phyloP scores from a whole-genome alignment of 805 yeast genomes.

The Candida rishiriensis region DNA sequence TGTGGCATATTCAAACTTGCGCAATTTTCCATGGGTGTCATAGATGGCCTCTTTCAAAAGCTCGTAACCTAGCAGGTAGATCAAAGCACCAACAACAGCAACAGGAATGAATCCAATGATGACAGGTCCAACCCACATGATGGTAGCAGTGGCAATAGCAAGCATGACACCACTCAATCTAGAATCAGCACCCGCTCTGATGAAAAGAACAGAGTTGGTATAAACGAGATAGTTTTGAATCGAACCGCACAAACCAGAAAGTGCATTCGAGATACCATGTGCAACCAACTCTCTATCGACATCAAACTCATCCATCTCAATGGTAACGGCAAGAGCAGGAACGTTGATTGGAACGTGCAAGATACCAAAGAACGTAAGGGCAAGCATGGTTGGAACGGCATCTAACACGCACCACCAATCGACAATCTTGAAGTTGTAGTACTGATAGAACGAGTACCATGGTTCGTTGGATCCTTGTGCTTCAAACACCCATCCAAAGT shows the following conservation, averaged over 20 bases:
- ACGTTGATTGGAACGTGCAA: slow-evolving; percentile 96
- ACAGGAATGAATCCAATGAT: slow-evolving; percentile 94
- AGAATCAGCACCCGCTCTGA: slow-evolving; percentile 91
- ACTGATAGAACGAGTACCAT: slow-evolving; percentile 84
- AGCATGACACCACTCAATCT: slow-evolving; percentile 85
- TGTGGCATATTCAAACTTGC: slow-evolving; percentile 76
- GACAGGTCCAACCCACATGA: slow-evolving; percentile 86
- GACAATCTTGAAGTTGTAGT: slow-evolving; percentile 67
- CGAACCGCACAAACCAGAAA: slow-evolving; percentile 81
- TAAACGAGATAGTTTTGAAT: slow-evolving; percentile 94
- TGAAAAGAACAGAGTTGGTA: slow-evolving; percentile 87
- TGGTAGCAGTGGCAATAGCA: slow-evolving; percentile 72
- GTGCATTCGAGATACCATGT: slow-evolving; percentile 85
- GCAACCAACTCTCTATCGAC: slow-evolving; percentile 93
- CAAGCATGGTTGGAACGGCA: slow-evolving; percentile 90
- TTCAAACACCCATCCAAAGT: slow-evolving; percentile 80
- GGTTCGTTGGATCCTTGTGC: slow-evolving; percentile 63
- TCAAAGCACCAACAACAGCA: slow-evolving; percentile 91
- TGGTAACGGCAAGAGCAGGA: slow-evolving; percentile 91
- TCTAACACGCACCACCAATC: slow-evolving; percentile 65
- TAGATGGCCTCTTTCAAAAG: slow-evolving; percentile 77
- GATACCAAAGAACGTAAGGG: slow-evolving; percentile 92
- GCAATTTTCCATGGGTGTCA: slow-evolving; percentile 78
- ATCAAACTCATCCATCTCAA: slow-evolving; percentile 79
- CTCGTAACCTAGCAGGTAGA: slow-evolving; percentile 88